A percentile compares a stretch with the other conserved stretches of the same genome.
These are phyloP conservation scores for Solanum pimpinellifolium DNA, from an alignment of 257 asterid genomes.

Conservation along the genomic window DNA sequence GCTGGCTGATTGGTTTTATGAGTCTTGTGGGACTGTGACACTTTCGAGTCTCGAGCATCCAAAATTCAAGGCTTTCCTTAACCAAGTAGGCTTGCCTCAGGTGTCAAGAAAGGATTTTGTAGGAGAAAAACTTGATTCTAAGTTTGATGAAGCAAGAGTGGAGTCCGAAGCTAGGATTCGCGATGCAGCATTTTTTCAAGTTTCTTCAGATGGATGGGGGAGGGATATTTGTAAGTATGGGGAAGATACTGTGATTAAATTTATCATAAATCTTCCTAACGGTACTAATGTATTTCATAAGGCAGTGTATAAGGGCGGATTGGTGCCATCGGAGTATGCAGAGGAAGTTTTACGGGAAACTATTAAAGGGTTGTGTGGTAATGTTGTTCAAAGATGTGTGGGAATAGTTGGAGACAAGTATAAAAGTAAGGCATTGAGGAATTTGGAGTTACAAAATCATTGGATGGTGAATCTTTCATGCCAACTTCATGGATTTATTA, in stretches of 20 bases:
- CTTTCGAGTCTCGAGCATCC: slow-evolving; percentile 72
- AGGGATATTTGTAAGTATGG: slow-evolving; percentile 16
- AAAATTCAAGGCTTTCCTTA: slow-evolving; percentile 62
- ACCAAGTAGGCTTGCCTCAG: slow-evolving; percentile 62
- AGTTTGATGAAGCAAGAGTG: slow-evolving; percentile 50
- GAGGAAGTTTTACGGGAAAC: slow-evolving; percentile 70
- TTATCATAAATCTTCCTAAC: slow-evolving; percentile 63
- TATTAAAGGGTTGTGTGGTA: slow-evolving; percentile 37
- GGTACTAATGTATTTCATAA: slow-evolving; percentile 61
- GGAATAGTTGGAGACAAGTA: slow-evolving; percentile 74
- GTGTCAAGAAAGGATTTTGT: slow-evolving; percentile 39
- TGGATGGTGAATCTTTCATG: slow-evolving; percentile 88
- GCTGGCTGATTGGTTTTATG: slow-evolving; percentile 75
- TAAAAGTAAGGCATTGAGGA: slow-evolving; percentile 56
- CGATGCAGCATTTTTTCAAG: slow-evolving; percentile 71
- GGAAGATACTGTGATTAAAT: slow-evolving; percentile 38
- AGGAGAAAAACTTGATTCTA: slow-evolving; percentile 50
- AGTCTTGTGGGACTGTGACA: slow-evolving; percentile 52
- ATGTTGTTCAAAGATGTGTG: slow-evolving; percentile 41
- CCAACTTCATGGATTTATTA: slow-evolving; percentile 54
- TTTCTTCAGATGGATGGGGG: slow-evolving; percentile 71
- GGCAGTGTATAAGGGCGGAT: slow-evolving; percentile 30
- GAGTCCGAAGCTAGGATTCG: slow-evolving; percentile 51
- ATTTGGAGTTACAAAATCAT: slow-evolving; percentile 47
- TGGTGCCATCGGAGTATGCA: slow-evolving; percentile 49